Evolutionary conservation across 257 asterid species (phyloP), one percentile per base, ranked within the genome.

Genomic region (Avicennia marina): DNA sequence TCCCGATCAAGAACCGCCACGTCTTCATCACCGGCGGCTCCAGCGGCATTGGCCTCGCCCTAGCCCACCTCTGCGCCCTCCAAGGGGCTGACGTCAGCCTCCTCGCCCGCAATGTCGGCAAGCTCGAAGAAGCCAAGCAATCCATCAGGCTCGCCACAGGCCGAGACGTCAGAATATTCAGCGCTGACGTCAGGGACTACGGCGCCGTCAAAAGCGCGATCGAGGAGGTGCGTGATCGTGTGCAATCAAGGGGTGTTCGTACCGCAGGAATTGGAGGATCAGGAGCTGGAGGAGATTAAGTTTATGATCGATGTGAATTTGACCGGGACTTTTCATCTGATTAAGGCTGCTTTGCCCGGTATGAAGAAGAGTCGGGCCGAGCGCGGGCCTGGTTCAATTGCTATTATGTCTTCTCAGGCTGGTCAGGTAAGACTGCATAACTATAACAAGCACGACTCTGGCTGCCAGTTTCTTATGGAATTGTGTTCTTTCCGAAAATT

Each of bases 11-110:
- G 66, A 81, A 79, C 71, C 95, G 94, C 72, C 94, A 86, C 77
- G 85, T 93, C 15, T 75, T 93, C 84, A 89, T 93, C 76, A 78
- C 97, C 44, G 98, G 98, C 20, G 97, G 98, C 47, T 93, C 98
- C 65, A 93, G 98, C 65, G 98, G 98, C 58, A 89, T 93, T 71
- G 98, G 98, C 52, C 78, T 93, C 41, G 89, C 98, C 13, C 73
- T 93, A 7, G 98, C 96, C 11, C 90, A 75, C 64, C 81, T 71
- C 51, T 89, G 95, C 71, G 87, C 86, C 16, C 73, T 63, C 0
- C 61, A 50, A 0, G 95, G 98, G 26, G 91, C 98, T 20, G 74
- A 71, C 22, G 94, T 93, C 60, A 73, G 81, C 49, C 73, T 93
- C 63, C 89, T 93, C 7, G 97, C 98, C 7, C 93, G 97, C 34